Percentiles rank a stretch among this genome's conserved stretches.
phyloP scores from a whole-genome alignment of 179 eudicot genomes.

The Carnegiea gigantea region DNA sequence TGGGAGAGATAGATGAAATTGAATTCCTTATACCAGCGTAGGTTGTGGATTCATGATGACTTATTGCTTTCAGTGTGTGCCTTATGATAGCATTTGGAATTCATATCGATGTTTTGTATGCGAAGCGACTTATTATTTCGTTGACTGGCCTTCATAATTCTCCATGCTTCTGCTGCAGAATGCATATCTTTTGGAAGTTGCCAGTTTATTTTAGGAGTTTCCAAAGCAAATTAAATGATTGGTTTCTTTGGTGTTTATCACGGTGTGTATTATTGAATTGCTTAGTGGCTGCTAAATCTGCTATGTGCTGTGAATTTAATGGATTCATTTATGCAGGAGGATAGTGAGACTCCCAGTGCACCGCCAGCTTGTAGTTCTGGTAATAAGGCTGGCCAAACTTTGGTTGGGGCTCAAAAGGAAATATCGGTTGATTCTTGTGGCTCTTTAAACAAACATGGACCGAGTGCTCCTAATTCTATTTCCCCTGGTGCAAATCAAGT shows the following conservation, averaged over 20 bases:
- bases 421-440: slow-evolving; percentile 26
- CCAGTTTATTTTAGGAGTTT: not conserved
- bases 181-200: not conserved
- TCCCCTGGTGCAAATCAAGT: slow-evolving; percentile 31
- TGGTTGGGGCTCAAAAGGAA: slow-evolving; percentile 22
- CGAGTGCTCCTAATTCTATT: slow-evolving; percentile 15
- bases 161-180: not conserved
- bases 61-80: not conserved
- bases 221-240: not conserved
- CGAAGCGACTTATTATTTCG: not conserved
- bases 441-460: slow-evolving; percentile 28
- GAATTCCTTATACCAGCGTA: too few species aligned
- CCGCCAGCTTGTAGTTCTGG: slow-evolving; percentile 60
- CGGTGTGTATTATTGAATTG: not conserved
- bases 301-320: not conserved
- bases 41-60: not conserved
- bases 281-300: not conserved
- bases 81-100: not conserved
- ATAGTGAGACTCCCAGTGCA: slow-evolving; percentile 76
- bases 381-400: slow-evolving; percentile 37
- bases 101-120: not conserved
- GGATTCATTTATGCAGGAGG: slow-evolving; percentile 28
- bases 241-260: not conserved
- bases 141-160: not conserved
- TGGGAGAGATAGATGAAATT: not conserved